These are phyloP conservation scores for Eucalyptus pauciflora DNA, from an alignment of 345 rosid genomes.

Conservation along the genomic window DNA sequence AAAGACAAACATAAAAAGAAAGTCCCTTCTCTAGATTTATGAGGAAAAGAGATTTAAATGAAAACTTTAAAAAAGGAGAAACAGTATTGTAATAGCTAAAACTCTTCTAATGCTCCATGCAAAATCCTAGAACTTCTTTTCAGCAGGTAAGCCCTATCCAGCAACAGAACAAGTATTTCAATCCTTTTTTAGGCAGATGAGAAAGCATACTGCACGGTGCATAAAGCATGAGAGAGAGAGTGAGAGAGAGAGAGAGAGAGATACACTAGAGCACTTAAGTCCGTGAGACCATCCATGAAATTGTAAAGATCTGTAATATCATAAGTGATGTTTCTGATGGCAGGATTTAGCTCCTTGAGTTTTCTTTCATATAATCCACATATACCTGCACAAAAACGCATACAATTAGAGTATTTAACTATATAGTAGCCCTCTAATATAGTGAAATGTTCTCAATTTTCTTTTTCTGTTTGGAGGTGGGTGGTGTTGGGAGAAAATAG, in stretches of 20 bases:
- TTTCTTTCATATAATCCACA: conserved; percentile 82
- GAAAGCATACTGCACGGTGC: not conserved
- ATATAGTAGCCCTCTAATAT: not conserved
- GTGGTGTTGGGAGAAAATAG: not conserved
- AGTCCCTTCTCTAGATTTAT: not conserved
- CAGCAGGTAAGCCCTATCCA: not conserved
- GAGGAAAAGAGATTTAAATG: not conserved
- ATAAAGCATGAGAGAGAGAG: not conserved
- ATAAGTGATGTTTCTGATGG: conserved; percentile 53
- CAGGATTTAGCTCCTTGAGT: conserved; percentile 75
- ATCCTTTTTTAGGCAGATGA: not conserved
- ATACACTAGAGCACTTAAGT: conserved; percentile 89
- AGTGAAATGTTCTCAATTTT: not conserved
- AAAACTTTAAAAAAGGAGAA: not conserved
- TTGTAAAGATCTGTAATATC: conserved; percentile 80
- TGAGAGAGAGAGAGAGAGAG: conserved; percentile 5
- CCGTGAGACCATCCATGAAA: conserved; percentile 80
- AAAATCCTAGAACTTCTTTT: not conserved
- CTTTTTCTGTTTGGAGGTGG: not conserved
- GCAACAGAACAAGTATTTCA: not conserved
- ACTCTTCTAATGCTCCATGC: not conserved
- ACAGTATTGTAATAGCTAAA: not conserved
- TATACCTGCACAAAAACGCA: conserved; percentile 33
- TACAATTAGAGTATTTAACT: not conserved
- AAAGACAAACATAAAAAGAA: not conserved